Conservation (phyloP, 306 rosid species). For the Lathyrus aphaca region DNA sequence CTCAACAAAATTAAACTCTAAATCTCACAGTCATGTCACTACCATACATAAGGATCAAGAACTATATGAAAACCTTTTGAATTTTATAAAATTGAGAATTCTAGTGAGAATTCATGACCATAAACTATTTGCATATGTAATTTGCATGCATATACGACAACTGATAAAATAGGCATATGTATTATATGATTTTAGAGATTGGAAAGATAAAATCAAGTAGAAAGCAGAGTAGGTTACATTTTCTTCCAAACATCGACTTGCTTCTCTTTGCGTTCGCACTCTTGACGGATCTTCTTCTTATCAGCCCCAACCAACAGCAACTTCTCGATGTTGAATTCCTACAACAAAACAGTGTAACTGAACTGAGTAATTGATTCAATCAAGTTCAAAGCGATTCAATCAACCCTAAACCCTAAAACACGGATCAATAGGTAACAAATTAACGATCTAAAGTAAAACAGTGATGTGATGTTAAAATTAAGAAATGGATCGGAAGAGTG, state of each 20-base stretch:
- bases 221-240: constrained; percentile 57
- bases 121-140: background rate
- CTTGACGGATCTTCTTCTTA: constrained; percentile 98
- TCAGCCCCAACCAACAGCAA: constrained; percentile 93
- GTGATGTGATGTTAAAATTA: background rate
- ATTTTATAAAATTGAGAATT: constrained; percentile 12
- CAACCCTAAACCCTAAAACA: background rate
- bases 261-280: constrained; percentile 90
- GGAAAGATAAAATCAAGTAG: background rate
- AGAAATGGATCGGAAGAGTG: background rate
- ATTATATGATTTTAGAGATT: background rate
- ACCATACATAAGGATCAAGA: constrained; percentile 12
- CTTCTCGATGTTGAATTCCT: constrained; percentile 99
- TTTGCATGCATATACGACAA: background rate
- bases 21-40: background rate
- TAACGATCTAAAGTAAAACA: background rate
- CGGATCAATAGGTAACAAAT: background rate
- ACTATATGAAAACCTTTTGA: background rate
- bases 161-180: background rate
- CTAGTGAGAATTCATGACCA: background rate
- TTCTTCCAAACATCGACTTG: constrained; percentile 94
- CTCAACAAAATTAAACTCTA: background rate
- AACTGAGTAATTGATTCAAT: background rate
- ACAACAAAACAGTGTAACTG: background rate
- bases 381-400: constrained; percentile 8